Evolutionary conservation across 164 flowering plant species (phyloP).

Genomic region (Saururus chinensis): DNA sequence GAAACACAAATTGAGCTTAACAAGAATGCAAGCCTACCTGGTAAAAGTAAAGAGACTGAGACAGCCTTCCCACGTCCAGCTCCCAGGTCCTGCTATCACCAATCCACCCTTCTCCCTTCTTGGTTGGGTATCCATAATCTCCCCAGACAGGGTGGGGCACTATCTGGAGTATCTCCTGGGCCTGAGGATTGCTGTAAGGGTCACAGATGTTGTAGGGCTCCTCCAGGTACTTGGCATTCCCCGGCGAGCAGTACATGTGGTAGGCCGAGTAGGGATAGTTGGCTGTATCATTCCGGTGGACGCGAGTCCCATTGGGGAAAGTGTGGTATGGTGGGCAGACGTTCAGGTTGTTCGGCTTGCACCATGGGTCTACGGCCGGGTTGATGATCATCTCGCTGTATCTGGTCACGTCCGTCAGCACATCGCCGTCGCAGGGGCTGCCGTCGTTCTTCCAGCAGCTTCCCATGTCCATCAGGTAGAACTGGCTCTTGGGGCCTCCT

Average conservation of each 20-base stretch:
- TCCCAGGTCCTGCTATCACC: slow-evolving; percentile 68
- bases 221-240: slow-evolving; percentile 44
- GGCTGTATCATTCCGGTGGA: slow-evolving; percentile 39
- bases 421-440: slow-evolving; percentile 50
- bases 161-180: slow-evolving; percentile 61
- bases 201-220: slow-evolving; percentile 42
- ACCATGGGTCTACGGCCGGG: slow-evolving; percentile 36
- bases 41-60: slow-evolving; percentile 49
- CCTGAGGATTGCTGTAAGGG: slow-evolving; percentile 65
- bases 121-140: slow-evolving; percentile 56
- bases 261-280: slow-evolving; percentile 49
- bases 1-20: neutral
- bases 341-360: slow-evolving; percentile 22
- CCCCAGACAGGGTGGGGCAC: slow-evolving; percentile 72
- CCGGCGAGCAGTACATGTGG: slow-evolving; percentile 52
- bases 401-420: slow-evolving; percentile 45
- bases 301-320: slow-evolving; percentile 28
- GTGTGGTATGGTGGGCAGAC: slow-evolving; percentile 58
- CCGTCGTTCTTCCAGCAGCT: slow-evolving; percentile 48
- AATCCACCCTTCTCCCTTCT: slow-evolving; percentile 62
- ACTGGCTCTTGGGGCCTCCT: slow-evolving; percentile 30
- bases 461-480: slow-evolving; percentile 38
- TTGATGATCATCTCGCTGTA: slow-evolving; percentile 71
- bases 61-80: slow-evolving; percentile 60
- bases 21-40: slow-evolving; percentile 24